A percentile compares a stretch with the other conserved stretches of the same genome.
phyloP scores from a whole-genome alignment of 2,329 filamentous ascomycete species.

The Fusarium coffeatum region DNA sequence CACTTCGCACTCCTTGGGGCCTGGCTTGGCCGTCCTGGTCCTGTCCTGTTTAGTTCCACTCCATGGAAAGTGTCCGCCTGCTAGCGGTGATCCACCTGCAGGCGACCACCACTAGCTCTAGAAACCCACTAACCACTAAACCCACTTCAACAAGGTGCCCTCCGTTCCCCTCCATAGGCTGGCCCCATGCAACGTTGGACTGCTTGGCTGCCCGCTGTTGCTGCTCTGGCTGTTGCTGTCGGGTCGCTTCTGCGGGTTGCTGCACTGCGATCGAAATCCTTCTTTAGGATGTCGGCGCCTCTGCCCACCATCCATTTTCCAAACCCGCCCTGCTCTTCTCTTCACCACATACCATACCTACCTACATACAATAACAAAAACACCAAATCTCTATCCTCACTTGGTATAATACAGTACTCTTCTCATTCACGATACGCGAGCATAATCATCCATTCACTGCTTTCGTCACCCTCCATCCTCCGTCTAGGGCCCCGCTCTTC shows the following conservation, averaged over 20 bases:
- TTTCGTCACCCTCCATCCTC: slow-evolving; percentile 21
- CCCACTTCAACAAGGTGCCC: slow-evolving; percentile 29
- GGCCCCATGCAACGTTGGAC: slow-evolving; percentile 47
- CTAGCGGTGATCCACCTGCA: slow-evolving; percentile 47
- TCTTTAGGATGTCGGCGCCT: slow-evolving; percentile 42
- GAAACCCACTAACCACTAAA: slow-evolving; percentile 38
- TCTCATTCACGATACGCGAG: slow-evolving; percentile 8
- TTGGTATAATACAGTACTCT: background rate
- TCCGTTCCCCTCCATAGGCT: slow-evolving; percentile 26
- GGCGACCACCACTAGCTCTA: slow-evolving; percentile 42
- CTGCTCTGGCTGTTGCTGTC: background rate
- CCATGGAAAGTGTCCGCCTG: slow-evolving; percentile 35
- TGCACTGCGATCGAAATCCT: slow-evolving; percentile 36
- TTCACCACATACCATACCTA: slow-evolving; percentile 14
- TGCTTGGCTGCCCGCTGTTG: slow-evolving; percentile 23
- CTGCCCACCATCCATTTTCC: slow-evolving; percentile 40
- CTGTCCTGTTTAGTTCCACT: slow-evolving; percentile 1
- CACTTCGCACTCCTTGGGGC: background rate
- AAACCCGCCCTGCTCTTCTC: slow-evolving; percentile 10
- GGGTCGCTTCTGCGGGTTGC: background rate
- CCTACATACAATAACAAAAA: slow-evolving; percentile 27
- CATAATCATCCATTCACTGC: slow-evolving; percentile 13
- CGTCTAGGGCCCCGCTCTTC: slow-evolving; percentile 35
- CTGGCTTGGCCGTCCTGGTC: background rate
- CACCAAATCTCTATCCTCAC: slow-evolving; percentile 7